Base-by-base conservation (phyloP, 495 filamentous ascomycete genomes). In the Neurospora sp. region DNA sequence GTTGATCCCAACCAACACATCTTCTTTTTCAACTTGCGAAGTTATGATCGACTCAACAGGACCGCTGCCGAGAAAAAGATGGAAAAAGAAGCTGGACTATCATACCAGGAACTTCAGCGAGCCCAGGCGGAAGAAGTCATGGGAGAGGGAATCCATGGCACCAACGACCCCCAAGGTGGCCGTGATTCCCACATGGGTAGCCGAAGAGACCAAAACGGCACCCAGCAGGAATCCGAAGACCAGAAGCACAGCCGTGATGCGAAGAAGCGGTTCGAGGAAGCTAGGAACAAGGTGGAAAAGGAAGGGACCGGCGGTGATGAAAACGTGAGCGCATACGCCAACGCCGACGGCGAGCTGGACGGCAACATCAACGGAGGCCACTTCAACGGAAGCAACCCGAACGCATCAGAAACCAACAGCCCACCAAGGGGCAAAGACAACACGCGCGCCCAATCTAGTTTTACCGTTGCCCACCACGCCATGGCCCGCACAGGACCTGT, bases 1-100 rank as follows among this genome's bases (percentile, higher is more conserved):
- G 88, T 97, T 17, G 88, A 98, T 75, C 93, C 96, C 0, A 88
- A 74, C 75, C 80, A 97, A 53, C 86, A 98, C 78, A 87, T 99
- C 44, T 98, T 96, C 79, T 82, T 96, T 65, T 98, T 98, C 85
- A 97, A 97, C 75, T 85, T 98, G 14, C 87, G 95, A 14, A 91
- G 91, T 4, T 98, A 93, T 78, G 96, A 98, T 76, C 91, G 95
- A 8, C 86, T 98, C 73, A 96, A 97, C 84, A 91, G 89, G 72
- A 95, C 92, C 0, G 83, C 87, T 6, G 86, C 83, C 0, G 83
- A 97, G 41, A 84, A 87, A 74, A 85, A 89, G 71, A 87, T 92
- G 71, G 93, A 97, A 78, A 86, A 93, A 75, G 83, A 90, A 71
- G 91, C 94, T 1, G 94, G 92, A 0, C 89, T 98, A 40, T 89